phyloP scores from a whole-genome alignment of 129 eudicot species.

The Flaveria linearis region DNA sequence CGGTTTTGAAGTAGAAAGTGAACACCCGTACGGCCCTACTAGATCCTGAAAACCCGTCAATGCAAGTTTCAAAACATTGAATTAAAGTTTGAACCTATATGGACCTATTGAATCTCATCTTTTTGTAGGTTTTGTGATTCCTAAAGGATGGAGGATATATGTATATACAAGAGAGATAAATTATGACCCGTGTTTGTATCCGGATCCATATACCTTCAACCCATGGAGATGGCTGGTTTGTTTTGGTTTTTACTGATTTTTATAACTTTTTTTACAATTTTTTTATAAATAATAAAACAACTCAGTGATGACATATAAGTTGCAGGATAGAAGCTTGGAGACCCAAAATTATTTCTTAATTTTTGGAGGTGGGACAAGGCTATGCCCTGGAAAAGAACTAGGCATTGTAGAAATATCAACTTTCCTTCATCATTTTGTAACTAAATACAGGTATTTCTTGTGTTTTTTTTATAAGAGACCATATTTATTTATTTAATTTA shows the following conservation, averaged over 20 bases:
- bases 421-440: conserved; percentile 70
- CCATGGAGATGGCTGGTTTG: conserved; percentile 83
- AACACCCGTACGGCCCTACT: no score
- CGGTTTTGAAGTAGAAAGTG: no score
- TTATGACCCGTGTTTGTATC: conserved; percentile 56
- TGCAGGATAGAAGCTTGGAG: conserved; percentile 60
- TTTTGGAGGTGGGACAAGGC: conserved; percentile 63
- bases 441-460: conserved; percentile 50
- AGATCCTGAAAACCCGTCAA: not conserved
- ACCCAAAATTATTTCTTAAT: conserved; percentile 42
- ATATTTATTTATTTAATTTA: not conserved
- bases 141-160: conserved; percentile 71
- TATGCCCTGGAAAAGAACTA: conserved; percentile 70
- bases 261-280: not conserved
- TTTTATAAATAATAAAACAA: not conserved
- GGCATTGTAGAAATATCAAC: conserved; percentile 45
- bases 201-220: conserved; percentile 58
- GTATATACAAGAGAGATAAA: conserved; percentile 73
- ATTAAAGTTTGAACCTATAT: not conserved
- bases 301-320: not conserved
- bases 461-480: not conserved
- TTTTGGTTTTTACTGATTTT: not conserved
- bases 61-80: not conserved
- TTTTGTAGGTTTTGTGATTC: conserved; percentile 48
- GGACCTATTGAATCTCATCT: not conserved